Conservation (phyloP, 257 asterid genomes). For the Solanum ahanhuiri region DNA sequence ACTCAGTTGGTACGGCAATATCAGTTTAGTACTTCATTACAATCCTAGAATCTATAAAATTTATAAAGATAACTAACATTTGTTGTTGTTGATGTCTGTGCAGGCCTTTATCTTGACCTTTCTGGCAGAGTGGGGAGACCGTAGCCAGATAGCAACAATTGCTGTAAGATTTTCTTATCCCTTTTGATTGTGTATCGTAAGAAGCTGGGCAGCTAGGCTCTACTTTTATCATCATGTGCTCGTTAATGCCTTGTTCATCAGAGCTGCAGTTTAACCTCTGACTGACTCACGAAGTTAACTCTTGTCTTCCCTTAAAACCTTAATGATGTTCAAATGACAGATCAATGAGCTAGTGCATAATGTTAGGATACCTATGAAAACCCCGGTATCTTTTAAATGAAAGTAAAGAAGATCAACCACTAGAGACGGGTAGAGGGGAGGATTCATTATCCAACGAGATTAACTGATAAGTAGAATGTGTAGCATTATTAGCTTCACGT, state of each 20-base stretch:
- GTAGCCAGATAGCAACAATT: conserved; percentile 97
- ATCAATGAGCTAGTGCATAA: neutral
- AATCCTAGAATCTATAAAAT: neutral
- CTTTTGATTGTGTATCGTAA: neutral
- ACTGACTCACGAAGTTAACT: neutral
- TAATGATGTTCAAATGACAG: neutral
- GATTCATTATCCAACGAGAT: neutral
- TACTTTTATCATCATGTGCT: neutral
- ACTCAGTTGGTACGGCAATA: neutral
- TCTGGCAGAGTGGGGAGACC: conserved; percentile 98
- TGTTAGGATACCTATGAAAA: neutral
- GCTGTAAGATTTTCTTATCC: conserved; percentile 53
- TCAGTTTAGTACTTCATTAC: neutral
- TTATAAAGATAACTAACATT: neutral
- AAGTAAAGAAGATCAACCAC: neutral
- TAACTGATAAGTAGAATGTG: neutral
- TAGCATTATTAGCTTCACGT: neutral
- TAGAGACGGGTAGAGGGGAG: neutral
- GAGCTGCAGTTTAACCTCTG: neutral
- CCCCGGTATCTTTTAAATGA: neutral
- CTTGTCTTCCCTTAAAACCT: neutral
- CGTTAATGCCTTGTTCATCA: neutral
- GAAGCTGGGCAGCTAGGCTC: neutral
- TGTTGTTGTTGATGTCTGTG: conserved; percentile 1
- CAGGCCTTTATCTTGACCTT: conserved; percentile 93